Evolutionary conservation across 169 alveolate genomes (phyloP), one percentile per base, ranked within the genome.

Genomic region (Plasmodium yoelii): DNA sequence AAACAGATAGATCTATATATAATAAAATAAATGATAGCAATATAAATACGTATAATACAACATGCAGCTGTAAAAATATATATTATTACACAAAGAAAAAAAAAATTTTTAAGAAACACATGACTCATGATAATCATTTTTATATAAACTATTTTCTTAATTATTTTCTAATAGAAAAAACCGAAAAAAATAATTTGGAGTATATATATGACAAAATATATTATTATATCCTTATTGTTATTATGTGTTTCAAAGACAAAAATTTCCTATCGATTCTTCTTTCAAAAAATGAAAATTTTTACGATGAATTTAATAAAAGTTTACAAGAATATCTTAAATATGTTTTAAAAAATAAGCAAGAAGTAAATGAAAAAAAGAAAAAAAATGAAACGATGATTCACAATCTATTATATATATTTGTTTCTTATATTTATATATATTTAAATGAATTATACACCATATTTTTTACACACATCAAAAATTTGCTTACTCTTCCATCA

Each of bases 321-420:
- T 26, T 77, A 47, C 88, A 77, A 57, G 69, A 64, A 51, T 77
- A 77, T 18, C 57, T 77, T 44, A 77, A 77, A 51, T 77, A 63
- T 57, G 88, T 77, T 24, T 47, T 77, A 63, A 77, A 77, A 42
- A 56, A 77, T 56, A 77, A 77, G 53, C 49, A 63, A 28, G 39
- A 63, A 49, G 46, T 77, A 53, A 77, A 63, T 64, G 57, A 18
- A 49, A 77, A 77, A 34, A 77, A 77, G 65, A 64, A 63, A 77
- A 77, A 77, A 77, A 77, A 61, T 61, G 88, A 77, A 77, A 69
- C 42, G 15, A 77, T 77, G 80, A 77, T 77, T 8, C 88, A 64
- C 10, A 77, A 64, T 56, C 39, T 77, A 49, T 77, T 77, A 22
- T 77, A 77, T 24, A 77, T 77, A 63, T 64, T 77, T 44, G 60